Conservation (phyloP, 1,284 basidiomycete genomes). For the Ganoderma lingzhi region DNA sequence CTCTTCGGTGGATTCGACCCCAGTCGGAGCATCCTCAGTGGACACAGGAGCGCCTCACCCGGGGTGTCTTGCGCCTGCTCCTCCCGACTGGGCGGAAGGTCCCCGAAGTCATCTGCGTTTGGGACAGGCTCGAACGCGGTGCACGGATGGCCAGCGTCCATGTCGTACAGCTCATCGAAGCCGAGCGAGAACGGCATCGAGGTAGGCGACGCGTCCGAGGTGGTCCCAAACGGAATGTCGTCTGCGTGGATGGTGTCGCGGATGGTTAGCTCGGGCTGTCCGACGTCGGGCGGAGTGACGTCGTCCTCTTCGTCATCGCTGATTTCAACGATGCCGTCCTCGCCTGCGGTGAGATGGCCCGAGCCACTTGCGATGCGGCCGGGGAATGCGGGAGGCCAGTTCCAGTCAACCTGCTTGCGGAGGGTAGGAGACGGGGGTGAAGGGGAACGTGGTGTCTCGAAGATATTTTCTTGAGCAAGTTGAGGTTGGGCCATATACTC, state of each 20-base stretch:
- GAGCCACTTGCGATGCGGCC: conserved; percentile 39
- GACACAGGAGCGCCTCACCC: not conserved
- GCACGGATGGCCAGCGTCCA: conserved; percentile 23
- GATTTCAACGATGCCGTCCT: conserved; percentile 36
- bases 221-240: not conserved
- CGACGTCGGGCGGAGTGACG: not conserved
- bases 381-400: conserved; percentile 46
- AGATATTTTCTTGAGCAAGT: not conserved
- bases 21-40: not conserved
- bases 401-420: conserved; percentile 46
- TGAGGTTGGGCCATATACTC: not conserved
- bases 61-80: not conserved
- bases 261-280: not conserved
- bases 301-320: conserved; percentile 40
- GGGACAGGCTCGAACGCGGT: conserved; percentile 30
- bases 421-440: conserved; percentile 32
- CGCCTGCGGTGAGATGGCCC: conserved; percentile 34
- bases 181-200: conserved; percentile 9
- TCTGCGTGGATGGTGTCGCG: not conserved
- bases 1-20: not conserved
- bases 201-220: not conserved
- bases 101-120: conserved; percentile 29
- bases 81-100: conserved; percentile 24
- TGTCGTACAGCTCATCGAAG: conserved; percentile 39
- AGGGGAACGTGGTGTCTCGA: conserved; percentile 5